Evolutionary conservation across 345 rosid species (phyloP).

Genomic region (Microcos paniculata): DNA sequence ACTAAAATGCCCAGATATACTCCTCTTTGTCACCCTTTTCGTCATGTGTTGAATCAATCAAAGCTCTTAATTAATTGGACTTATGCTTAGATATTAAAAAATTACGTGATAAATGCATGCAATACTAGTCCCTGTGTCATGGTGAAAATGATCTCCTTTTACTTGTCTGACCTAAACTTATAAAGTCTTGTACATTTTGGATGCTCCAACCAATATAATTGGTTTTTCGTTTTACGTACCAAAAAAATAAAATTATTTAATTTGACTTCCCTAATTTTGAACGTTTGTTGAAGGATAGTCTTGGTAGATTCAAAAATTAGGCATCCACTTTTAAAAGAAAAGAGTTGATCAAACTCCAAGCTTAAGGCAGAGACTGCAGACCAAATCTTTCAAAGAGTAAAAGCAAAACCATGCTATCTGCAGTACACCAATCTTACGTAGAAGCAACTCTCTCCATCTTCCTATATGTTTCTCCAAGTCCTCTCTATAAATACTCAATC

Average conservation of each 20-base stretch:
- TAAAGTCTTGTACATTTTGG: no score
- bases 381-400: slow-evolving; percentile 17
- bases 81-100: not conserved
- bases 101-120: not conserved
- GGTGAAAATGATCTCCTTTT: no score
- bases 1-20: no score
- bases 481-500: not conserved
- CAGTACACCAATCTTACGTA: slow-evolving; percentile 20
- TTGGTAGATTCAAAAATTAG: no score
- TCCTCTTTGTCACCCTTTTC: no score
- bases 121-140: not conserved
- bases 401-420: slow-evolving; percentile 18
- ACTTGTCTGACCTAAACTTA: no score
- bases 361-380: not conserved
- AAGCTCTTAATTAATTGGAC: no score
- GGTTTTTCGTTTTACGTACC: not conserved
- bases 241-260: no score
- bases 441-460: slow-evolving; percentile 21
- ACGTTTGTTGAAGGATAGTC: no score
- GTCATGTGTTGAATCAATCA: no score
- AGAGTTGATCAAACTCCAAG: not conserved
- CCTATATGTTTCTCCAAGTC: not conserved
- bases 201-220: no score
- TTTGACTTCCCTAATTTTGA: not conserved
- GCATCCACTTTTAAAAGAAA: no score